Evolutionary conservation across 208 protist genomes (phyloP), one percentile per base, ranked within the genome.

Genomic region (Crithidia thermophila): DNA sequence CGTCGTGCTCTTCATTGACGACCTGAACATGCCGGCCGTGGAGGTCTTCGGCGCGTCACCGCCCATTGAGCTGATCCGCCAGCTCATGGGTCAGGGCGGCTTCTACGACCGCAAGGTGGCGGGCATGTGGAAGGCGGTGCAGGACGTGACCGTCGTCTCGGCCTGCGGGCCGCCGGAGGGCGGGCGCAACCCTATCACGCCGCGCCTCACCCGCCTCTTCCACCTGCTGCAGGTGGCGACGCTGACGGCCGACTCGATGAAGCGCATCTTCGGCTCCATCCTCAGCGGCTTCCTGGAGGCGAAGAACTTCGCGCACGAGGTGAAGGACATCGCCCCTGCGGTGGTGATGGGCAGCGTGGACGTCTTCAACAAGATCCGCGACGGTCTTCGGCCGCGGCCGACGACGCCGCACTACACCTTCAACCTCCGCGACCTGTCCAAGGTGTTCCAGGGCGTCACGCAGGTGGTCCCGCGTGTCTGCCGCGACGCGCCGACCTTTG

Each of bases 351-450:
- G 86, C 14, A 94, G 82, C 50, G 83, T 98, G 18, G 94, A 98
- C 30, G 77, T 99, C 9, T 99, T 98, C 80, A 85, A 85, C 61
- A 86, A 82, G 37, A 79, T 98, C n/a, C 79, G 86, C 27, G 80
- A 94, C 6, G 84, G 77, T 10, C 81, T 99, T 53, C 88, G 98
- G 2, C 98, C 98, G 39, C 98, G 94, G 27, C 98, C 98, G 18
- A 77, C 88, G 31, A 99, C 98, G 61, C 85, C 96, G 42, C 98
- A 99, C 82, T 99, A 99, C 85, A 98, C 98, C 3, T 99, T 99
- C 86, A 99, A 99, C 66, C 81, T 99, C 14, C 93, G 98, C 58
- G 98, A 99, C 69, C 75, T 99, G 14, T 93, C 93, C 20, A 98
- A 98, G 84, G 92, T 99, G 18, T 98, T 98, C 52, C 93, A 97